Evolutionary conservation across 1,284 basidiomycete species (phyloP).

Genomic region (Cerrena zonata): DNA sequence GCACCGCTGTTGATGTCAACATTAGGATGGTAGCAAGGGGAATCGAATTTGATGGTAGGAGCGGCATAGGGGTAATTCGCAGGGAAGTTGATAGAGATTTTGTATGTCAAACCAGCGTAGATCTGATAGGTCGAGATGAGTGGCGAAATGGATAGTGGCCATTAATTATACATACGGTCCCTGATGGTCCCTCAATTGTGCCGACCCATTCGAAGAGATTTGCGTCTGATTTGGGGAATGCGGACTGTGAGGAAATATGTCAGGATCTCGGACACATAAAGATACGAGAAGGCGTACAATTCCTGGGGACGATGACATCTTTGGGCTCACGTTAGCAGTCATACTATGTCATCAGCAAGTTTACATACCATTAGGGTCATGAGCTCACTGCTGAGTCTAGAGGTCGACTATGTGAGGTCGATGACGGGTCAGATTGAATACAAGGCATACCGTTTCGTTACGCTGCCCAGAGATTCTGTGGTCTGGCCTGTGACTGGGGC

Average conservation of each 20-base stretch:
- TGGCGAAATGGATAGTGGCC: too few species aligned
- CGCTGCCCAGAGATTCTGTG: constrained; percentile 61
- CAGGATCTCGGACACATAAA: constrained; percentile 1
- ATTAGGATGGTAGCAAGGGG: constrained; percentile 82
- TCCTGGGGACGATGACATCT: constrained; percentile 82
- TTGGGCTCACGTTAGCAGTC: constrained; percentile 7
- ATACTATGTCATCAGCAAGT: too few species aligned
- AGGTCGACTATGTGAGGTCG: background rate
- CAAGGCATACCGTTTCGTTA: constrained; percentile 64
- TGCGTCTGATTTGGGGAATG: constrained; percentile 76
- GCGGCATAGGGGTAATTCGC: constrained; percentile 79
- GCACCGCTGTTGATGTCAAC: constrained; percentile 74
- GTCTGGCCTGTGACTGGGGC: constrained; percentile 44
- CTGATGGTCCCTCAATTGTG: constrained; percentile 73
- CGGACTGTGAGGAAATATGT: constrained; percentile 48
- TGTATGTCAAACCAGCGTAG: constrained; percentile 71
- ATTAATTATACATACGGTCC: constrained; percentile 49
- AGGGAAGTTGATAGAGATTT: constrained; percentile 76
- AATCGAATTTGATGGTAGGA: constrained; percentile 74
- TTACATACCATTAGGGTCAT: constrained; percentile 76
- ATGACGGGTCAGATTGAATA: background rate
- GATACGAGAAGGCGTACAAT: constrained; percentile 47
- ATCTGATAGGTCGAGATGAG: constrained; percentile 53
- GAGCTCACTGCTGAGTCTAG: constrained; percentile 69
- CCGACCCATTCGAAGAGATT: constrained; percentile 81